Evolutionary conservation across 805 yeast species (phyloP).

Genomic region (Wickerhamomyces ciferrii): DNA sequence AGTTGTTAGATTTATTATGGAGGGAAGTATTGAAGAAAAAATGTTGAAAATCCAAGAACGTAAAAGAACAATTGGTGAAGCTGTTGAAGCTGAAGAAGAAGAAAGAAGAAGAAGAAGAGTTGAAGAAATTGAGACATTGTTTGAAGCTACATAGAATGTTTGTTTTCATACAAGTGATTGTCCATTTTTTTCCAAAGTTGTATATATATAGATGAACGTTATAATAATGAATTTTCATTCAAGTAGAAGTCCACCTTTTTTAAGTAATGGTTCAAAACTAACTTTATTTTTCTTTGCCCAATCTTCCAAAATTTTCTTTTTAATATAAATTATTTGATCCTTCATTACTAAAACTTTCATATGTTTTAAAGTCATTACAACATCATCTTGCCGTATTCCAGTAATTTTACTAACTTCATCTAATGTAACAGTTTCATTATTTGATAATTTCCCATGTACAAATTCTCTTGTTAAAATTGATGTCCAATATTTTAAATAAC

Average conservation of each 20-base stretch:
- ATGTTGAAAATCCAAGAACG: conserved; percentile 86
- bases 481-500: conserved; percentile 78
- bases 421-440: conserved; percentile 31
- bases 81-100: conserved; percentile 69
- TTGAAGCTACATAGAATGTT: conserved; percentile 41
- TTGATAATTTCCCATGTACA: conserved; percentile 33
- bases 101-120: conserved; percentile 65
- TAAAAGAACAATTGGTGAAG: conserved; percentile 77
- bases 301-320: conserved; percentile 5
- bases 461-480: conserved; percentile 40
- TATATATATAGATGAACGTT: conserved; percentile 5
- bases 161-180: neutral
- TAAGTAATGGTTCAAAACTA: conserved; percentile 9
- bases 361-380: conserved; percentile 50
- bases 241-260: conserved; percentile 1
- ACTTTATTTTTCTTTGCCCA: conserved; percentile 15
- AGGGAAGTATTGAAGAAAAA: conserved; percentile 78
- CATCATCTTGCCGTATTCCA: conserved; percentile 61
- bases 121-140: conserved; percentile 67
- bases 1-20: conserved; percentile 76
- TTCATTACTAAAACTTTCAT: conserved; percentile 38
- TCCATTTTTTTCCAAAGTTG: neutral
- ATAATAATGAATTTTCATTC: too few species aligned
- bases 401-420: conserved; percentile 48
- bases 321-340: conserved; percentile 13